Conservation (phyloP, 148 eudicot genomes). For the Chenopodium suecicum region DNA sequence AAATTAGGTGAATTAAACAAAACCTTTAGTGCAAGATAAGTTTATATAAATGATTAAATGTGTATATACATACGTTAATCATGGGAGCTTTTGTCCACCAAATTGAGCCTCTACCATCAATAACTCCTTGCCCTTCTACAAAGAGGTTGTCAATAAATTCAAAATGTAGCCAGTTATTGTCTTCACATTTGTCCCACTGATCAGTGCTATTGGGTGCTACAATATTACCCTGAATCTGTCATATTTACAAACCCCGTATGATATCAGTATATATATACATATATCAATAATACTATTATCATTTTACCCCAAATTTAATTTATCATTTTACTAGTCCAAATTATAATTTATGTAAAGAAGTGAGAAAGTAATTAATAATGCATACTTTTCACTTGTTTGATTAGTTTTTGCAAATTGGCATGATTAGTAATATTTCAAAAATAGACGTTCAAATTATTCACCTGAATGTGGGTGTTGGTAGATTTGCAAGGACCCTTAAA, state of each 20-base stretch:
- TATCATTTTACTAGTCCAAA: no score
- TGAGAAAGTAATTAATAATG: no score
- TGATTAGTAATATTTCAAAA: not conserved
- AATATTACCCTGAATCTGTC: slow-evolving; percentile 17
- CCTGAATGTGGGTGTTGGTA: slow-evolving; percentile 6
- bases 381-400: no score
- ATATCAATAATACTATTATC: no score
- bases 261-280: not conserved
- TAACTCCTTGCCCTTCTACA: slow-evolving; percentile 13
- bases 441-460: not conserved
- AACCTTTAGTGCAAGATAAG: no score
- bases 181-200: slow-evolving; percentile 12
- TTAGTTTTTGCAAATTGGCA: no score
- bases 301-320: no score
- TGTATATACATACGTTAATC: not conserved
- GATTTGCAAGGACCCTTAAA: slow-evolving; percentile 18
- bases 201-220: slow-evolving; percentile 10
- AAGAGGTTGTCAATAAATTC: not conserved
- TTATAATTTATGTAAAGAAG: no score
- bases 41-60: no score
- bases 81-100: slow-evolving; percentile 16
- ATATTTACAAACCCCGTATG: not conserved
- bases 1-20: no score
- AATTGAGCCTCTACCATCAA: slow-evolving; percentile 23
- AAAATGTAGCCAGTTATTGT: slow-evolving; percentile 7